Evolutionary conservation across 2,329 filamentous ascomycete genomes (phyloP).

Genomic region (Exophiala dermatitidis): DNA sequence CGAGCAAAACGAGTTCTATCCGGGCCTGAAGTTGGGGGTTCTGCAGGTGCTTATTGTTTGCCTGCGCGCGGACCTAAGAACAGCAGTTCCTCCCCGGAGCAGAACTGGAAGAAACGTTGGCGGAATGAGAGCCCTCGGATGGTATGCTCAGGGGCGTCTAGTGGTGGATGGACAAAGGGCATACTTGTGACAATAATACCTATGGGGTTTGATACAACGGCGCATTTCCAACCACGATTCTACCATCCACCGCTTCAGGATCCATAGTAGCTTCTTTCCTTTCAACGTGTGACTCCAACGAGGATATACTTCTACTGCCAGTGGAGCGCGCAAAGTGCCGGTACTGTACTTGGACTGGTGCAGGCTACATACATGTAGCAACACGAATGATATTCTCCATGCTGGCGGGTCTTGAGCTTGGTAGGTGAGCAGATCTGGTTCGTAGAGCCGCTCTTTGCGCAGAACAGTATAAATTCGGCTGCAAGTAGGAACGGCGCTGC

Average conservation of each 20-base stretch:
- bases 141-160: constrained; percentile 8
- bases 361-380: too few relatives aligned
- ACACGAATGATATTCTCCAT: too few relatives aligned
- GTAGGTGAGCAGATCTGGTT: too few relatives aligned
- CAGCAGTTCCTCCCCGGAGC: constrained; percentile 6
- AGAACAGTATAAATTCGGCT: too few relatives aligned
- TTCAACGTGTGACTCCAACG: neutral
- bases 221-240: too few relatives aligned
- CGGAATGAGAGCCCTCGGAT: constrained; percentile 11
- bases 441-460: too few relatives aligned
- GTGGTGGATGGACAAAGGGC: constrained; percentile 5
- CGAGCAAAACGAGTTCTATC: neutral
- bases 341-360: too few relatives aligned
- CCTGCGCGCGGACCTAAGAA: constrained; percentile 8
- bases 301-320: too few relatives aligned
- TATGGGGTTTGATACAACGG: neutral
- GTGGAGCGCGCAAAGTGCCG: too few relatives aligned
- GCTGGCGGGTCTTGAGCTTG: too few relatives aligned
- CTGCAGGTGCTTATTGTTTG: neutral
- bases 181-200: constrained; percentile 25
- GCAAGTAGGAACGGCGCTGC: too few relatives aligned
- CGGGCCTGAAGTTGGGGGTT: neutral
- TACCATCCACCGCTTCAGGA: too few relatives aligned
- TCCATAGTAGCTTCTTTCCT: neutral
- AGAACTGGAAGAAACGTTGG: constrained; percentile 9